Percentiles rank a stretch among this genome's conserved stretches.
Conservation (phyloP, 2,329 filamentous ascomycete species). For the Aureobasidium sp. region DNA sequence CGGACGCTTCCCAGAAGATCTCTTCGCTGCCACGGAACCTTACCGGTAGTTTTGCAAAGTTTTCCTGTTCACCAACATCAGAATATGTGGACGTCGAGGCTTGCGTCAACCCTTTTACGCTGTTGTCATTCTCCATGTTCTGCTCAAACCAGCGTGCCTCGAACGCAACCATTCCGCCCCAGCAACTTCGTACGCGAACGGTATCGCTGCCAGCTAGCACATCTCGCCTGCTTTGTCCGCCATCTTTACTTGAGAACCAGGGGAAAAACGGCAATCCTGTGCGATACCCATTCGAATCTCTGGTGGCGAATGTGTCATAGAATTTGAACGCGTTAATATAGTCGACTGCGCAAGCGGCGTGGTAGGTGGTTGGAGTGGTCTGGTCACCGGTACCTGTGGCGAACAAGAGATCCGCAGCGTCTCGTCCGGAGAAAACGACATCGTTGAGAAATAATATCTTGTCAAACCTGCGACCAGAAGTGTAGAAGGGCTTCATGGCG, state of each 20-base stretch:
- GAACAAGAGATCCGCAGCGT: slow-evolving; percentile 57
- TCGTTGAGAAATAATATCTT: slow-evolving; percentile 61
- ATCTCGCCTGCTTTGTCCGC: slow-evolving; percentile 49
- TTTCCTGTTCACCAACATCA: not conserved
- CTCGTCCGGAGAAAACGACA: slow-evolving; percentile 53
- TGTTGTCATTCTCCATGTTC: too few relatives aligned
- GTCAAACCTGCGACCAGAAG: slow-evolving; percentile 33
- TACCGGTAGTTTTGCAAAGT: slow-evolving; percentile 31
- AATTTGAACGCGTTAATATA: slow-evolving; percentile 60
- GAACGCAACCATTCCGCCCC: slow-evolving; percentile 69
- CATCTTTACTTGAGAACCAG: slow-evolving; percentile 52
- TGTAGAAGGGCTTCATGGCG: slow-evolving; percentile 57
- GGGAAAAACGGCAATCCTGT: slow-evolving; percentile 62
- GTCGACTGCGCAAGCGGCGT: slow-evolving; percentile 64
- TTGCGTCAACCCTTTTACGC: too few relatives aligned
- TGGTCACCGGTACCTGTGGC: slow-evolving; percentile 47
- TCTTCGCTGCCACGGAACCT: slow-evolving; percentile 39
- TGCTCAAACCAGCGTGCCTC: slow-evolving; percentile 53
- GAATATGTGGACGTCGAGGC: too few relatives aligned
- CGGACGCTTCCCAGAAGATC: slow-evolving; percentile 41
- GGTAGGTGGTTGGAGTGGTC: slow-evolving; percentile 49
- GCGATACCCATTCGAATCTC: slow-evolving; percentile 58
- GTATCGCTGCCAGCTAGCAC: slow-evolving; percentile 56
- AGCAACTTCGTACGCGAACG: slow-evolving; percentile 65
- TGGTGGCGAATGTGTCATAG: slow-evolving; percentile 67